Evolutionary conservation across 1,284 basidiomycete genomes (phyloP).

Genomic region (Gomphus sp.): DNA sequence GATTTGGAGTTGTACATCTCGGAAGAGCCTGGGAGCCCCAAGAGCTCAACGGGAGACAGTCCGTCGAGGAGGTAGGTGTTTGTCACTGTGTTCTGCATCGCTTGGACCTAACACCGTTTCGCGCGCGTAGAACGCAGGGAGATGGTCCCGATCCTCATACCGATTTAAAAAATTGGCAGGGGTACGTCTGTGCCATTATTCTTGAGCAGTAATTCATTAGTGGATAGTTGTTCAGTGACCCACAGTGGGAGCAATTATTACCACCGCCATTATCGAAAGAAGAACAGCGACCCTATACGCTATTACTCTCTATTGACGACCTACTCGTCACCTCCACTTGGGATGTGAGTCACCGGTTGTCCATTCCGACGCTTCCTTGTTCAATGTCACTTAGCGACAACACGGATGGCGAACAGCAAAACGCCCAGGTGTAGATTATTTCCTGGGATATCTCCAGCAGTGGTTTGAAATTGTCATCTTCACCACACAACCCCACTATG

Average conservation of each 20-base stretch:
- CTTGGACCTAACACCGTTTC: conserved; percentile 36
- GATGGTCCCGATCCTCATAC: conserved; percentile 51
- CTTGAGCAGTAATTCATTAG: conserved; percentile 3
- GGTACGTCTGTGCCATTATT: conserved; percentile 31
- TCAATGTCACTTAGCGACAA: conserved; percentile 48
- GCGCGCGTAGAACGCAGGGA: conserved; percentile 31
- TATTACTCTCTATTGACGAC: conserved; percentile 89
- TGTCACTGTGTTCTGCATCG: conserved; percentile 22
- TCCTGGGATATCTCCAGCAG: conserved; percentile 92
- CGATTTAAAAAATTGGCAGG: conserved; percentile 53
- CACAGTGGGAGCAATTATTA: conserved; percentile 85
- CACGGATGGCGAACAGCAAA: conserved; percentile 89
- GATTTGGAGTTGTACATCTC: conserved; percentile 46
- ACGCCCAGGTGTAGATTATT: conserved; percentile 95
- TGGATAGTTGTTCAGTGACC: conserved; percentile 79
- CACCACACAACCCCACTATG: conserved; percentile 86
- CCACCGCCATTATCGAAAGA: conserved; percentile 82
- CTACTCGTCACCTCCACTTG: conserved; percentile 87
- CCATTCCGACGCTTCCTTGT: neutral
- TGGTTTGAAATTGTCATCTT: conserved; percentile 98
- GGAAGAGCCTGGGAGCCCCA: conserved; percentile 55
- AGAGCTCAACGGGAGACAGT: conserved; percentile 41
- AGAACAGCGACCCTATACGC: conserved; percentile 85
- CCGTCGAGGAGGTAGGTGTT: conserved; percentile 30
- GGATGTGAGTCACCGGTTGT: conserved; percentile 60